Base-by-base conservation (phyloP, 768 basidiomycete genomes). In the Rhodotorula babjevae region DNA sequence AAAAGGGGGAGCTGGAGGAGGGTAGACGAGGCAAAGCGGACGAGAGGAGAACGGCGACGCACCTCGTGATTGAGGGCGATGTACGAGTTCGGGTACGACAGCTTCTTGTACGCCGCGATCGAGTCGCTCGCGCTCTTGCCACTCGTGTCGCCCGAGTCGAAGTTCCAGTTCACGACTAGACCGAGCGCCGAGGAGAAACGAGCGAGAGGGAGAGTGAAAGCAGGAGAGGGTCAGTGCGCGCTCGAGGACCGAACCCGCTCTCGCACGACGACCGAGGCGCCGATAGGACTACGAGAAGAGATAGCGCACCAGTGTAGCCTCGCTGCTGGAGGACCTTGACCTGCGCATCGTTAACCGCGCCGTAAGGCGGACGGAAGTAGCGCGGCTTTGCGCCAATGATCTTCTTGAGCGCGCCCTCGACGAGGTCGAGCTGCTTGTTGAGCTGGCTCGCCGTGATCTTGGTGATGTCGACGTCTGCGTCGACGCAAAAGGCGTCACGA, bases 61-160 rank as follows among this genome's bases (percentile, higher is more conserved):
- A 57, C 73, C 40, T 74, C 77, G 67, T 79, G 77, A 64, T 78
- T 77, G 55, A 79, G 78, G 11, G 73, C 65, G 49, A 78, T 75
- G 56, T 65, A 50, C 15, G 75, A 52, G 42, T 49, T 52, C 19
- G 75, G 60, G 47, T 61, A 61, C 2, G 60, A 61, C 40, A 77
- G 68, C 64, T 71, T 71, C 25, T 70, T 71, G 73, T 77, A 79
- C 7, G 44, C 49, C 14, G 60, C 21, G 52, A 76, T 57, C 0
- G 68, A 56, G 11, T 77, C 63, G n/a, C 65, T 47, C 18, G 70
- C 42, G 2, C 70, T 36, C 25, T 68, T 49, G 21, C 75, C 71
- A 4, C 14, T 18, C 14, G 71, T 46, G 60, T 79, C 78, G 63
- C 67, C 67, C 7, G 65, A 67, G 65, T 79, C 78, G 42, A 76